Evolutionary conservation across 148 eudicot genomes (phyloP).

Genomic region (Rhododendron ovatum): DNA sequence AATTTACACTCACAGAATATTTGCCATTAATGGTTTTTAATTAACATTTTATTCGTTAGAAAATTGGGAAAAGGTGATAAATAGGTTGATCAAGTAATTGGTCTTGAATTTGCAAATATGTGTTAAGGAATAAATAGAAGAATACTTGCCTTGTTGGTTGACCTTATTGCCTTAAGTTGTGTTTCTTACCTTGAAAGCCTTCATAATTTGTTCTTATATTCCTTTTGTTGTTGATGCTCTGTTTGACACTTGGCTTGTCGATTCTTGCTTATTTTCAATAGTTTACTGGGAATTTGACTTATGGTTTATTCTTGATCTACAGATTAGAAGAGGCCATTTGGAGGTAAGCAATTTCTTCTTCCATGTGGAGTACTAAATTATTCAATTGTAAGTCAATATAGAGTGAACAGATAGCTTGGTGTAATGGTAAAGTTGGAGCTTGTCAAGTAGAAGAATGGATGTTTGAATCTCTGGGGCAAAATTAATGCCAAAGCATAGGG

Average conservation of each 20-base stretch:
- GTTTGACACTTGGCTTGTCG: neutral
- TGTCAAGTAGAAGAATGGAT: neutral
- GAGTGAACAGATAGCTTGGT: neutral
- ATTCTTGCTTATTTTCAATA: neutral
- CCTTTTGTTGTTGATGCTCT: neutral
- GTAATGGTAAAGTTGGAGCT: neutral
- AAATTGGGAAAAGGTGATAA: neutral
- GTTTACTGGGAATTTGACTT: conserved; percentile 4
- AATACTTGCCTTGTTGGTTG: neutral
- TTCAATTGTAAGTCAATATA: neutral
- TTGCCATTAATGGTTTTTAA: neutral
- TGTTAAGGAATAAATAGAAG: neutral
- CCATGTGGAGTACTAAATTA: neutral
- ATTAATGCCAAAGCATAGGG: neutral
- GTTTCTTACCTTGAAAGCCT: neutral
- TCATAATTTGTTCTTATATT: neutral
- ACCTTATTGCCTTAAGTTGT: neutral
- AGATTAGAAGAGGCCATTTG: conserved; percentile 57
- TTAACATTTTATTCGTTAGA: neutral
- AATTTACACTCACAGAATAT: neutral
- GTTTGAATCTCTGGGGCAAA: neutral
- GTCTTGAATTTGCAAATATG: neutral
- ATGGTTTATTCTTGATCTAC: conserved; percentile 22
- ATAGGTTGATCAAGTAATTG: neutral
- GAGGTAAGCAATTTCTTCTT: conserved; percentile 34